Evolutionary conservation across 2,329 filamentous ascomycete species (phyloP), one percentile per base, ranked within the genome.

Genomic region (Aspergillus eucalypticola): DNA sequence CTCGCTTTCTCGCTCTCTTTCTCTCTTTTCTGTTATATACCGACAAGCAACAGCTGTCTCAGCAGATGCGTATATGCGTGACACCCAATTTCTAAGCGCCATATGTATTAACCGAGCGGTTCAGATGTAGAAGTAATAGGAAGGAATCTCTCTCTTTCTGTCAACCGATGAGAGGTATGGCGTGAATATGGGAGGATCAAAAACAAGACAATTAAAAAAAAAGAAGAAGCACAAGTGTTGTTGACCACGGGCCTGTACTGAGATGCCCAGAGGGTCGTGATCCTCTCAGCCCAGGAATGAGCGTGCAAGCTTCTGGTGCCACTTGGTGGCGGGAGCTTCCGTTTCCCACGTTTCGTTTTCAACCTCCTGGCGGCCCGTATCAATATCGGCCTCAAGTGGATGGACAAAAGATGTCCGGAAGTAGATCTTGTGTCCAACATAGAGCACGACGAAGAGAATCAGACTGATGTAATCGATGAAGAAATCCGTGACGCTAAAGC

Each of bases 381-480:
- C 71, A 49, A 82, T 66, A 71, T 82, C 80, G 5, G 77, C 78
- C 39, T 80, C 76, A 5, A 64, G 53, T 7, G 73, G 67, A 23
- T 67, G 67, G 25, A 82, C 77, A 64, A 78, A 73, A n/a, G 62
- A 66, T 2, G 74, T 72, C 56, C 71, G 71, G 58, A 64, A 77
- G 5, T 77, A 49, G 13, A 79, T 41, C 64, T 90, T 90, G 77
- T 90, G 88, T 1, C 83, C 86, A 1, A 83, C 56, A 65, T 84
- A 88, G 11, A 89, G 72, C 3, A 84, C 80, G 3, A 83, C 68
- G 66, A 90, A 90, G 3, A 90, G 70, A 25, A 90, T 84, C 59
- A 90, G 69, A 64, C 86, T 88, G 67, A 89, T 72, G 66, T 90
- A 90, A 5, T 83, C 80, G 1, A 85, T 81, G 62, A 90, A 89